These are phyloP conservation scores for Piedraia hortae DNA, from an alignment of 2,329 filamentous ascomycete species.

Conservation along the genomic window DNA sequence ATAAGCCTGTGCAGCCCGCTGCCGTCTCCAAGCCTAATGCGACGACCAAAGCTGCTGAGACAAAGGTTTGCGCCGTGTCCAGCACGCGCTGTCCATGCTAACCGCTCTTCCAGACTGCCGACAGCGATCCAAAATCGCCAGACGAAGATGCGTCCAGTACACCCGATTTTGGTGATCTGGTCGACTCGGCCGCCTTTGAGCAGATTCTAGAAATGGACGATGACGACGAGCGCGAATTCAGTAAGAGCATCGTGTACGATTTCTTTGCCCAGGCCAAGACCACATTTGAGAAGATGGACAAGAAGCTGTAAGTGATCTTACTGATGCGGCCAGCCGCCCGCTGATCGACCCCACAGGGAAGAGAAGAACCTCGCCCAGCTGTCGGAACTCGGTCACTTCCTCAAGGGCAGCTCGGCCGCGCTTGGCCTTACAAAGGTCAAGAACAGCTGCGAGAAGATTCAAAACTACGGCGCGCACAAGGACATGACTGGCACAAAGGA, in stretches of 20 bases:
- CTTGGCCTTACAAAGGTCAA: conserved; percentile 74
- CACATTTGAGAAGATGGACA: conserved; percentile 68
- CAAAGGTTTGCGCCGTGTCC: too few species aligned
- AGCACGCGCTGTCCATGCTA: too few species aligned
- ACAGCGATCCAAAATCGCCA: too few species aligned
- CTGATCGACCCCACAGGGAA: conserved; percentile 21
- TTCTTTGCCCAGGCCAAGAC: conserved; percentile 79
- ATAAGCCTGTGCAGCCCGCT: too few species aligned
- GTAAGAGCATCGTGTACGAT: conserved; percentile 59
- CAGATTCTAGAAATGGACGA: conserved; percentile 94
- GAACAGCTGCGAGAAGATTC: conserved; percentile 87
- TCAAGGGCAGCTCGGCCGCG: conserved; percentile 91
- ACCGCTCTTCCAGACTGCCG: too few species aligned
- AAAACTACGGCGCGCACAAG: conserved; percentile 64
- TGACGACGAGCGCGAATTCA: conserved; percentile 63
- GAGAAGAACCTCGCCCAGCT: conserved; percentile 43
- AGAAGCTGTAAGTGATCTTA: conserved; percentile 35
- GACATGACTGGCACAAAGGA: conserved; percentile 44
- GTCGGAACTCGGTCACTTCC: conserved; percentile 70
- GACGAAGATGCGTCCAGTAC: conserved; percentile 22
- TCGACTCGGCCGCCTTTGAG: conserved; percentile 59
- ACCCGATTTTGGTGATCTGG: conserved; percentile 41
- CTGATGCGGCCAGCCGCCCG: background rate
- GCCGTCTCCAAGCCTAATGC: too few species aligned
- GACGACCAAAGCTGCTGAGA: too few species aligned